phyloP scores from a whole-genome alignment of 208 protist species.

The Leishmania major region DNA sequence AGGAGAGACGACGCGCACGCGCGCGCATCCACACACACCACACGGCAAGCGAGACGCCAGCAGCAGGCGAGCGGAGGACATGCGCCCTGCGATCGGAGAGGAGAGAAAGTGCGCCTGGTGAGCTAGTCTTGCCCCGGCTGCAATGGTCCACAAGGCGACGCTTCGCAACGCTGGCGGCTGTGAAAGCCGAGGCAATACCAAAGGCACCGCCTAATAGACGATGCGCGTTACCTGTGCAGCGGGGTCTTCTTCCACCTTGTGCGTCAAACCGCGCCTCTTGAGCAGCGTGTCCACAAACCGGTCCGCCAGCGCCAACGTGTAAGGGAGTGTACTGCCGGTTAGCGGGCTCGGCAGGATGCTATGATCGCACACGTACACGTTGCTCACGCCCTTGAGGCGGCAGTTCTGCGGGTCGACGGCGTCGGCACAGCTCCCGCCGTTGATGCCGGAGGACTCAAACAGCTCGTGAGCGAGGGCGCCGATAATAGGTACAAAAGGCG shows the following conservation, averaged over 20 bases:
- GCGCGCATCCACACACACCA: background rate
- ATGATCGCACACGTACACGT: constrained; percentile 80
- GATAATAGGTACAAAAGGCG: constrained; percentile 47
- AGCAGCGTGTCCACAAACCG: constrained; percentile 67
- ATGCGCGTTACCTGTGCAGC: constrained; percentile 46
- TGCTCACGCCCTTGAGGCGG: constrained; percentile 53
- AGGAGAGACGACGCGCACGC: background rate
- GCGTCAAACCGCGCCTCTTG: constrained; percentile 40
- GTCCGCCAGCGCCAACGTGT: constrained; percentile 70
- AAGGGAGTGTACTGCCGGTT: constrained; percentile 59
- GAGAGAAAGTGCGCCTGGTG: background rate
- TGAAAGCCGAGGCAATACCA: background rate
- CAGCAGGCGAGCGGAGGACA: background rate
- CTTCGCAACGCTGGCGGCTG: background rate
- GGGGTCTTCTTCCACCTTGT: constrained; percentile 42
- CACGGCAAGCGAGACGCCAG: background rate
- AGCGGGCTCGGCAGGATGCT: constrained; percentile 65
- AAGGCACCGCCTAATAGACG: constrained; percentile 48
- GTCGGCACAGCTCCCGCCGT: constrained; percentile 59
- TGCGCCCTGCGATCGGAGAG: background rate
- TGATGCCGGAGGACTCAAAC: constrained; percentile 69
- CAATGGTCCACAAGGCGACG: background rate
- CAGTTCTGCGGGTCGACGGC: constrained; percentile 60
- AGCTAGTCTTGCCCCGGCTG: background rate
- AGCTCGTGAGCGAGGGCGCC: constrained; percentile 49